These are phyloP conservation scores for Symbiodinium pilosum DNA, from an alignment of 73 alveolate genomes.

Conservation along the genomic window DNA sequence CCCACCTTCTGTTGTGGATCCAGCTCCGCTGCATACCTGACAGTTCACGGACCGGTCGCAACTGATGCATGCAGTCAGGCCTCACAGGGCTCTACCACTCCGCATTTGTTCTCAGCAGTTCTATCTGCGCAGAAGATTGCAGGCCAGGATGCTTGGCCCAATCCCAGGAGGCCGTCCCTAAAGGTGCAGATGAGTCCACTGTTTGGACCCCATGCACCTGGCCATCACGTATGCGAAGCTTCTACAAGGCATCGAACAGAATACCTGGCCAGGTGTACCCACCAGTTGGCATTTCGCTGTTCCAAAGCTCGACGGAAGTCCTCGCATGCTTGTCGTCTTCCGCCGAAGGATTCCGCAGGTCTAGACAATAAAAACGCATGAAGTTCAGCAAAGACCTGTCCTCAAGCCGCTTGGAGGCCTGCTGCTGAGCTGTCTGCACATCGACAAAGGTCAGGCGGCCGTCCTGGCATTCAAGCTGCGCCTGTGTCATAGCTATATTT, in stretches of 20 bases:
- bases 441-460: slow-evolving; percentile 61
- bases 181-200: slow-evolving; percentile 19
- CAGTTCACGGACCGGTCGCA: background rate
- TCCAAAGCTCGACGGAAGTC: slow-evolving; percentile 76
- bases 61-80: background rate
- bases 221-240: background rate
- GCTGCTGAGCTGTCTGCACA: slow-evolving; percentile 85
- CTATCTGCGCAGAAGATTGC: too few relatives aligned
- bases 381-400: background rate
- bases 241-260: background rate
- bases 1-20: slow-evolving; percentile 74
- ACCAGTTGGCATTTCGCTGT: slow-evolving; percentile 88
- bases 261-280: background rate
- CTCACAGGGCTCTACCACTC: background rate
- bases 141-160: slow-evolving; percentile 57
- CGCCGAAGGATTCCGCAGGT: too few relatives aligned
- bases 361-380: too few relatives aligned
- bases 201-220: slow-evolving; percentile 88
- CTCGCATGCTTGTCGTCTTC: too few relatives aligned
- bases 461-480: slow-evolving; percentile 11
- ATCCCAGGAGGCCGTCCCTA: slow-evolving; percentile 79
- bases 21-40: slow-evolving; percentile 86
- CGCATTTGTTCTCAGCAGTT: background rate
- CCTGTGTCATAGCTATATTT: background rate
- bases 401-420: slow-evolving; percentile 85